phyloP scores from a whole-genome alignment of 2,329 filamentous ascomycete species.

The Fusarium aywerte region DNA sequence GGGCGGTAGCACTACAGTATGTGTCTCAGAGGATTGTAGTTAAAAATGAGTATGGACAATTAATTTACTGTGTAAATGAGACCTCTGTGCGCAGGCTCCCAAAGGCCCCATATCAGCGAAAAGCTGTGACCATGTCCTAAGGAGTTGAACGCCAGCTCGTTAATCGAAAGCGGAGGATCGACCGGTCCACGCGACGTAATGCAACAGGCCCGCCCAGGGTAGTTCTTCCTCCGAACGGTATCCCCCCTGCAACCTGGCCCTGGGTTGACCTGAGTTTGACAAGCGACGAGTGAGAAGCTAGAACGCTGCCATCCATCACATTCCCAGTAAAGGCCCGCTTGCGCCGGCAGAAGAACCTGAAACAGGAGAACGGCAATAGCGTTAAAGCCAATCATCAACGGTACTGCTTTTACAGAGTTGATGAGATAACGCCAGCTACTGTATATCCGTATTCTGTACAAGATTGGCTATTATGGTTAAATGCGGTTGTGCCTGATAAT shows the following conservation, averaged over 20 bases:
- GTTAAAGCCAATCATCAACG: slow-evolving; percentile 29
- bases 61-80: slow-evolving; percentile 33
- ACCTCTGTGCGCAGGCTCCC: slow-evolving; percentile 29
- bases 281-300: background rate
- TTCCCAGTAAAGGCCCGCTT: slow-evolving; percentile 24
- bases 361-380: slow-evolving; percentile 39
- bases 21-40: slow-evolving; percentile 21
- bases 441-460: background rate
- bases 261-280: slow-evolving; percentile 1
- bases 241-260: background rate
- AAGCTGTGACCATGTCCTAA: slow-evolving; percentile 30
- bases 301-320: slow-evolving; percentile 18
- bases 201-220: slow-evolving; percentile 7
- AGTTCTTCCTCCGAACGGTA: background rate
- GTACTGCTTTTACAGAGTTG: background rate
- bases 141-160: slow-evolving; percentile 19
- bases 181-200: slow-evolving; percentile 26
- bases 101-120: slow-evolving; percentile 3
- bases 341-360: slow-evolving; percentile 40
- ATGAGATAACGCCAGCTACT: background rate
- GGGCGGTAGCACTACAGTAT: slow-evolving; percentile 16
- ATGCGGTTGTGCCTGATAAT: background rate
- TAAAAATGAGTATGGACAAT: background rate
- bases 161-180: slow-evolving; percentile 43
- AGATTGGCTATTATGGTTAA: background rate